Conservation (phyloP, 1,139 yeast genomes). For the Candida sanyaensis region DNA sequence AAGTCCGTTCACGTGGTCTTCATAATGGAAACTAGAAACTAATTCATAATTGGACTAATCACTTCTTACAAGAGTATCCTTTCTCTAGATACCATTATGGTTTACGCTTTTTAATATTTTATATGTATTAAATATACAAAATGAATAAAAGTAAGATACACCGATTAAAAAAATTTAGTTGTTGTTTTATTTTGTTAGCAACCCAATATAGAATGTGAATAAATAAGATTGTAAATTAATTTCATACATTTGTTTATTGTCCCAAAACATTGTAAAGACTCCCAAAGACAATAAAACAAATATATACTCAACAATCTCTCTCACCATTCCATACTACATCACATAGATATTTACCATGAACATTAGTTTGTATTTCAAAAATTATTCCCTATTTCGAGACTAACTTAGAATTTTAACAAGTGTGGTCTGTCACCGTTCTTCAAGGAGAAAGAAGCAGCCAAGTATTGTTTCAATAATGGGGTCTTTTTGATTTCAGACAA, state of each 20-base stretch:
- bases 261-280: not conserved
- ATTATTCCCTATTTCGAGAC: conserved; percentile 5
- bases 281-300: not conserved
- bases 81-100: too few relatives aligned
- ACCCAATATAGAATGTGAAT: not conserved
- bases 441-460: conserved; percentile 94
- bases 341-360: conserved; percentile 6
- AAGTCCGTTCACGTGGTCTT: not conserved
- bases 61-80: too few relatives aligned
- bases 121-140: conserved; percentile 43
- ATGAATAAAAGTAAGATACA: conserved; percentile 20
- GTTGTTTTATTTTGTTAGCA: conserved; percentile 3
- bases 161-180: conserved; percentile 15
- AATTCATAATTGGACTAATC: too few relatives aligned
- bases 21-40: too few relatives aligned
- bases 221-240: not conserved
- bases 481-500: conserved; percentile 95
- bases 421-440: conserved; percentile 99
- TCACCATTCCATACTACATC: not conserved
- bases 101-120: conserved; percentile 11
- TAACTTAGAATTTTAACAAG: conserved; percentile 87
- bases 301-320: not conserved
- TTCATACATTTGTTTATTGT: not conserved
- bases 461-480: conserved; percentile 97
- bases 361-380: conserved; percentile 1